Evolutionary conservation across 768 basidiomycete species (phyloP), one percentile per base, ranked within the genome.

Genomic region (Cubamyces lactineus): DNA sequence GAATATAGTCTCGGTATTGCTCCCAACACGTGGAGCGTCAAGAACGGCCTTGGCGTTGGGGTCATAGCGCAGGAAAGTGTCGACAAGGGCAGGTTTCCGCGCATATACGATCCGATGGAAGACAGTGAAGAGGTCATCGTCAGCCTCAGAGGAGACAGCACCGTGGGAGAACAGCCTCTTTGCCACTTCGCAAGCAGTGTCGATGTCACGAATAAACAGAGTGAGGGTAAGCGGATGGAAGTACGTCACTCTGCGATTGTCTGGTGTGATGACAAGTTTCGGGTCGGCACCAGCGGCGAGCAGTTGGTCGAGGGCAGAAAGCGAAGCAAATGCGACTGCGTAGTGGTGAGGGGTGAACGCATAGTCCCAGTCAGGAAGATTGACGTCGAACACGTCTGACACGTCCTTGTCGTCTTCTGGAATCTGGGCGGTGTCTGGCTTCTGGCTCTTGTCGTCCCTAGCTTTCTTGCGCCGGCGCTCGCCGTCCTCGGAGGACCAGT

Each of bases 291-390:
- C 84, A 0, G 74, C 78, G 6, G 68, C 70, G 47, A 86, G 66
- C 15, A 87, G 79, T 1, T 72, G 71, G 11, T 84, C 81, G 2
- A 86, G 70, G 28, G 79, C 76, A 2, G 71, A 68, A 1, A 79
- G 59, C 1, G 82, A 81, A 1, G 77, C 82, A 23, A 75, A 82
- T 5, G 84, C 68, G 45, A 83, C 78, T 3, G 81, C 85, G 66
- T 83, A 83, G 26, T 74, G 73, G 26, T 87, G 75, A 2, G 86
- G 78, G 1, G 81, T 79, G 61, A 84, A 80, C 3, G 78, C 77
- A 57, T 82, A 79, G 67, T 87, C 86, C 86, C 86, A 88, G 68
- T 87, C 86, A 0, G 76, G 56, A 1, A 76, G 74, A 47, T 85
- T 76, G 62, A 86, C 66, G 46, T 84, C 81, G n/a, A 87, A 74